phyloP scores from a whole-genome alignment of 1,139 yeast genomes.

The Pneumocystis oryctolagi region DNA sequence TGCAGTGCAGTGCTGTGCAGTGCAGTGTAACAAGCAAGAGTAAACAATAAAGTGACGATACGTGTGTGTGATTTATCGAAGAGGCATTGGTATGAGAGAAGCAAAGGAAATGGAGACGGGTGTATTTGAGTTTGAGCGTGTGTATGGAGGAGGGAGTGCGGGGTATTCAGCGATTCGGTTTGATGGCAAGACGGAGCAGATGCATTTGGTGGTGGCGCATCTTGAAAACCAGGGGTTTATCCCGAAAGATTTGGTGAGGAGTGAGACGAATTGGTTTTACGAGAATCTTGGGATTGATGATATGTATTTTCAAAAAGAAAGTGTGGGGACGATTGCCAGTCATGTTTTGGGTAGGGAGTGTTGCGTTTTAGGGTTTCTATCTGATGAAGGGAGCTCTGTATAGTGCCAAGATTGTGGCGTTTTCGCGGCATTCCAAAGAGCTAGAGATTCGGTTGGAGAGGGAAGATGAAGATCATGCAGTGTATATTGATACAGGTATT shows the following conservation, averaged over 20 bases:
- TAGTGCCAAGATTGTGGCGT: slow-evolving; percentile 86
- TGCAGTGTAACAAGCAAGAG: no score
- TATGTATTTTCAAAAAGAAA: slow-evolving; percentile 76
- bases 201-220: slow-evolving; percentile 3
- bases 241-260: slow-evolving; percentile 7
- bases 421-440: slow-evolving; percentile 39
- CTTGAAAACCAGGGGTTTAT: slow-evolving; percentile 7
- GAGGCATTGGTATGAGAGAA: no score
- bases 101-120: no score
- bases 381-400: slow-evolving; percentile 36
- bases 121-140: no score
- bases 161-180: neutral
- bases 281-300: slow-evolving; percentile 76
- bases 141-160: no score
- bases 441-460: slow-evolving; percentile 60
- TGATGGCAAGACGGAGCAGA: slow-evolving; percentile 2
- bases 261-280: slow-evolving; percentile 52
- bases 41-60: no score
- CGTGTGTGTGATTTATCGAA: no score
- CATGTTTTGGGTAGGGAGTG: slow-evolving; percentile 40
- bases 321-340: slow-evolving; percentile 64
- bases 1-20: no score
- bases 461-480: slow-evolving; percentile 76
- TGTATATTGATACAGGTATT: slow-evolving; percentile 63
- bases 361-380: neutral